These are phyloP conservation scores for Fusarium sp. DNA, from an alignment of 2,329 filamentous ascomycete species.

Conservation along the genomic window DNA sequence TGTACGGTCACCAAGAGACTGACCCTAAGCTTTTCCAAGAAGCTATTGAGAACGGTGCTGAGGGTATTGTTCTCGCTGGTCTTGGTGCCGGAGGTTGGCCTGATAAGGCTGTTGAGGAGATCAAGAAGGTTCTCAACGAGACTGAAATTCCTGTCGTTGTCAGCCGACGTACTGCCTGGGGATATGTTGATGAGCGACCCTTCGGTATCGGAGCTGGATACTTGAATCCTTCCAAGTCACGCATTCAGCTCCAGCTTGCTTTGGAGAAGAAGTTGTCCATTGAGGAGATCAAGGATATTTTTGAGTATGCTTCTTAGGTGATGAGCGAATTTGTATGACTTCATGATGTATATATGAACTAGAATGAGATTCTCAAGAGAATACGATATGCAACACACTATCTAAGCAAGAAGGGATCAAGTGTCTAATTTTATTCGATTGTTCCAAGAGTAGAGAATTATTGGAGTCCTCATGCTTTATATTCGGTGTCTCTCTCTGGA, in stretches of 20 bases:
- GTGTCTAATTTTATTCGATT: neutral
- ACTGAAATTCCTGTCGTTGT: constrained; percentile 59
- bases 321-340: neutral
- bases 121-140: constrained; percentile 56
- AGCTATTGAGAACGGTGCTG: constrained; percentile 58
- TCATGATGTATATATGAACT: neutral
- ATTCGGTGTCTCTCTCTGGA: no score
- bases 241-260: constrained; percentile 60
- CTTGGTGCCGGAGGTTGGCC: constrained; percentile 64
- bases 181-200: constrained; percentile 54
- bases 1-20: constrained; percentile 65
- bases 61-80: constrained; percentile 65
- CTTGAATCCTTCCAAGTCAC: constrained; percentile 64
- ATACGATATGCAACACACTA: accelerated
- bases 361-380: neutral
- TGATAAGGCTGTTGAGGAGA: constrained; percentile 48
- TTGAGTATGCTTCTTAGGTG: constrained; percentile 3
- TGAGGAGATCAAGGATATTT: constrained; percentile 29
- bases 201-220: constrained; percentile 58
- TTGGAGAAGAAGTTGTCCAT: constrained; percentile 32
- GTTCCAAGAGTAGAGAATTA: accelerated
- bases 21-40: constrained; percentile 57
- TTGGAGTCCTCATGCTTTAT: no score
- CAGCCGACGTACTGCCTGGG: constrained; percentile 60
- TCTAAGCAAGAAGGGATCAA: neutral